Evolutionary conservation across 192 early-diverging fungal species (phyloP), one percentile per base, ranked within the genome.

Genomic region (Irineochytrium annulatum): DNA sequence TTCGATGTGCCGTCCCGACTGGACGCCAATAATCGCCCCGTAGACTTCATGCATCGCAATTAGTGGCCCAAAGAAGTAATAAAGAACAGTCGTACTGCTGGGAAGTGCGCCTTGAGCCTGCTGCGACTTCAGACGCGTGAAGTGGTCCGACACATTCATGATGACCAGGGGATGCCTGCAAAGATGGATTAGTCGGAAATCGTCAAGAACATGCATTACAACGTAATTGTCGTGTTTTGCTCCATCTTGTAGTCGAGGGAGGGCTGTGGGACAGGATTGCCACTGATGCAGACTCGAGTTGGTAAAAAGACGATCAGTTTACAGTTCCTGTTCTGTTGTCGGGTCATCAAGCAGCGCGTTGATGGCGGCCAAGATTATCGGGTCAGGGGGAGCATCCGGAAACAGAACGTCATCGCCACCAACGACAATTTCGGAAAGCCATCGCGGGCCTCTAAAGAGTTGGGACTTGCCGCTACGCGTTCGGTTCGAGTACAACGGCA

Each of bases 91-190:
- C 24, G 43, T 37, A 58, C 5, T 39, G 2, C 0, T 63, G 27
- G 28, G 28, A n/a, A n/a, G n/a, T 8, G 46, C 63, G 20, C 19
- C 57, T 31, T 49, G 33, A 19, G 45, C 52, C 24, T 24, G n/a
- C 55, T 92, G 90, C 58, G 89, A 63, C 34, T 77, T 80, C 3
- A 73, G 78, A 22, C 91, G 77, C 29, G 86, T 92, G 70, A 78
- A 91, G 57, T 93, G 91, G 65, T 93, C 91, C 3, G 91, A 91
- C 49, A 92, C 86, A 46, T 93, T 93, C 34, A 91, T 71, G 53
- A 93, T 74, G n/a, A 89, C 89, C 54, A 93, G 78, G 3, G 91
- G 89, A 74, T 93, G 91, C 20, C 90, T 92, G 72, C 14, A 43
- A 43, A 16, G 43, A 6, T 19, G 41, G 37, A n/a, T n/a, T n/a